A percentile compares a stretch with the other conserved stretches of the same genome.
Conservation (phyloP, 1,284 basidiomycete species). For the Xerocomus amazonicus region DNA sequence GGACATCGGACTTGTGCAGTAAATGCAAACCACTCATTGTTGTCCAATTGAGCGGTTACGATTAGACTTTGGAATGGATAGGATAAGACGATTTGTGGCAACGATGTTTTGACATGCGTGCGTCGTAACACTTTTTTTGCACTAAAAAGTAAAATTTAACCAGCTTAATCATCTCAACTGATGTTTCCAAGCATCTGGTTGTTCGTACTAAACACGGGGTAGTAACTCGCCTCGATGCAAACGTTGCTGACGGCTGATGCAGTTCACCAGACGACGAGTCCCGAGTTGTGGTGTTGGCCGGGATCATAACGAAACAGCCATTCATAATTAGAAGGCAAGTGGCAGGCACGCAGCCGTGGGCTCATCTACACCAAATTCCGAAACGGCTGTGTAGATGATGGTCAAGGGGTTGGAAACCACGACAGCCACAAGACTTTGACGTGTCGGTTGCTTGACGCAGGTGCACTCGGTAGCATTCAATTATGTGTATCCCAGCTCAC, state of each 20-base stretch:
- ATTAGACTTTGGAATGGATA: background rate
- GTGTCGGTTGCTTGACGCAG: background rate
- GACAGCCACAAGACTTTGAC: background rate
- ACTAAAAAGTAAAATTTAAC: too few relatives aligned
- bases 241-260: too few relatives aligned
- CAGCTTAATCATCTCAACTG: too few relatives aligned
- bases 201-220: too few relatives aligned
- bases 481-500: background rate
- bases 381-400: conserved; percentile 3
- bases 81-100: background rate
- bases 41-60: background rate
- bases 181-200: too few relatives aligned
- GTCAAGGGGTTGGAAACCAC: background rate
- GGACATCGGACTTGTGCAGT: background rate
- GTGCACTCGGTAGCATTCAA: background rate
- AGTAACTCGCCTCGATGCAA: too few relatives aligned
- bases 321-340: background rate
- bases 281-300: too few relatives aligned
- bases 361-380: background rate
- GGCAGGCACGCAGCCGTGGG: background rate
- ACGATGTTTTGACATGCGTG: background rate
- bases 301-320: too few relatives aligned
- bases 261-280: too few relatives aligned
- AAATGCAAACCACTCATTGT: conserved; percentile 16
- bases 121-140: too few relatives aligned